Evolutionary conservation across 371 early-diverging fungal species (phyloP).

Genomic region (Circinella minor): DNA sequence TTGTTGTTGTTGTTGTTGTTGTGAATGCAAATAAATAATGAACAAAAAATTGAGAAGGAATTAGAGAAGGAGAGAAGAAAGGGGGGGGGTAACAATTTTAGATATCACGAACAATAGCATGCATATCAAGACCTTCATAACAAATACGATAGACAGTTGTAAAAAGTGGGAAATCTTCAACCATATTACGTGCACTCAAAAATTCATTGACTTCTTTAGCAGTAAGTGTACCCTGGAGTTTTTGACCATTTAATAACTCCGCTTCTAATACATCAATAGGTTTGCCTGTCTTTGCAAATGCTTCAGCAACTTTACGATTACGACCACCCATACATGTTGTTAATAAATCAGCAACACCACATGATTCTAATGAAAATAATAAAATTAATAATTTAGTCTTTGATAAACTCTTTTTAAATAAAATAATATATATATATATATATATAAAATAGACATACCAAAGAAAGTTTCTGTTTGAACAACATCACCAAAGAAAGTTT

Average conservation of each 20-base stretch:
- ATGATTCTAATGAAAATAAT: no score
- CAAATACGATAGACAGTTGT: constrained; percentile 89
- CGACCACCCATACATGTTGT: constrained; percentile 98
- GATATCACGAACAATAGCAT: constrained; percentile 43
- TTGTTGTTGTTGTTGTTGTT: no score
- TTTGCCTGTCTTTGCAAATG: constrained; percentile 87
- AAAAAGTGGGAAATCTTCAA: constrained; percentile 87
- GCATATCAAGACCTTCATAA: constrained; percentile 66
- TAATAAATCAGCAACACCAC: constrained; percentile 94
- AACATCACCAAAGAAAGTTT: constrained; percentile 73
- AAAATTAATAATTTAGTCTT: no score
- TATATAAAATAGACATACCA: constrained; percentile 13
- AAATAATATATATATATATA: no score
- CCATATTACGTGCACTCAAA: constrained; percentile 65
- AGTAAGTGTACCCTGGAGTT: constrained; percentile 97
- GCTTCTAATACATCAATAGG: constrained; percentile 89
- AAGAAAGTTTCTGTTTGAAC: constrained; percentile 92
- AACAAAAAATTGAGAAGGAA: no score
- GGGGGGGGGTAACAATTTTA: constrained; percentile 12
- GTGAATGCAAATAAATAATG: no score
- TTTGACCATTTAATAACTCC: constrained; percentile 95
- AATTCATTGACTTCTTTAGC: constrained; percentile 89
- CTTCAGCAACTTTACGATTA: constrained; percentile 94
- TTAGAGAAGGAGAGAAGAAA: not conserved
- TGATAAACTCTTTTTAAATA: no score